Evolutionary conservation across 2,329 filamentous ascomycete species (phyloP), one percentile per base, ranked within the genome.

Genomic region (Phaeoacremonium minimum): DNA sequence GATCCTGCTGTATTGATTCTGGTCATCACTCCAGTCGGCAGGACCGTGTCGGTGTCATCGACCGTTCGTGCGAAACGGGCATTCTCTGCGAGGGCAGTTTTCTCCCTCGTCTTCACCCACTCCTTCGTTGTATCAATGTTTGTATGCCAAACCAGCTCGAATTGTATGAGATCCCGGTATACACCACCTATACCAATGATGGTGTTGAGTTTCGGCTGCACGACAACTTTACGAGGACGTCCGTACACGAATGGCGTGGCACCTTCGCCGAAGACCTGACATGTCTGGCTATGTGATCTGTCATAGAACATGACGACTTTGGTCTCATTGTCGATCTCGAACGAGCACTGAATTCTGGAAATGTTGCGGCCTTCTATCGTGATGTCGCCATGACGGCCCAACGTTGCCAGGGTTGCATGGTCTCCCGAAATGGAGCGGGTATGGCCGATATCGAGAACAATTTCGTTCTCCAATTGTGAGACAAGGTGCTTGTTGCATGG

Each of bases 301-400:
- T 43, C 41, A 11, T 28, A 34, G 14, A 43, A 40, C 41, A 40
- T 43, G 31, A 43, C 31, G 13, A 40, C 19, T n/a, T 28, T 16
- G 4, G 37, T 35, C 3, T 36, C 15, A 2, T 8, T 12, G 18
- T 40, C 34, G 14, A 43, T 29, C 7, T 36, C 31, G n/a, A 43
- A 43, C 2, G 37, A 43, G 19, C 37, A 40, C 22, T 43, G 41
- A 5, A 32, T 7, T 14, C 28, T 31, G 2, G 37, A 29, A 12
- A 33, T 40, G 13, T 9, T 22, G 7, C 15, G 22, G 15, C 33
- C 19, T 9, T 30, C 12, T 18, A 36, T 18, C 7, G n/a, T 13
- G 9, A 36, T 26, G 13, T 36, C 35, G 2, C 35, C 35, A 16
- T 9, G 3, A 7, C 35, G 29, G 9, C 35, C 35, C 9, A 36